A percentile compares a stretch with the other conserved stretches of the same genome.
Evolutionary conservation across 768 basidiomycete species (phyloP).

Genomic region (Hydnomerulius pinastri): DNA sequence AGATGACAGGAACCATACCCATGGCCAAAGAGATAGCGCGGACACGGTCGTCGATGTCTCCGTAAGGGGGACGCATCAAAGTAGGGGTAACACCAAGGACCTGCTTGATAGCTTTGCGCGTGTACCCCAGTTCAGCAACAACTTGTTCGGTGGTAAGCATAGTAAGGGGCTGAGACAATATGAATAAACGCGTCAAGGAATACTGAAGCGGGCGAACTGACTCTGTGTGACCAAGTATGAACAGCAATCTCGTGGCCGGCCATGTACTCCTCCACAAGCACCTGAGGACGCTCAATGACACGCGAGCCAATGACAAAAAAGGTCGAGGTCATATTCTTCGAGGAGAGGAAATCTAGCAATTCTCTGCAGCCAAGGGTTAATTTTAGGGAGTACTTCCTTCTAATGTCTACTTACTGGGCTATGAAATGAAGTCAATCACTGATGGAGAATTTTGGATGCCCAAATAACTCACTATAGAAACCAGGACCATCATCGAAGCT

Average conservation of each 20-base stretch:
- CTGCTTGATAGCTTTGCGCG: slow-evolving; percentile 78
- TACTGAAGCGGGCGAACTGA: slow-evolving; percentile 23
- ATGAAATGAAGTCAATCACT: slow-evolving; percentile 15
- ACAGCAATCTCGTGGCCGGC: slow-evolving; percentile 77
- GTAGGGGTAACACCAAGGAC: slow-evolving; percentile 77
- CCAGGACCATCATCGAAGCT: slow-evolving; percentile 90
- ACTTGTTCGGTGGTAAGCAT: slow-evolving; percentile 77
- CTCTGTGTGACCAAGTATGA: slow-evolving; percentile 90
- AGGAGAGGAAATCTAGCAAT: slow-evolving; percentile 69
- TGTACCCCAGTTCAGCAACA: slow-evolving; percentile 94
- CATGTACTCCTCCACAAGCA: slow-evolving; percentile 83
- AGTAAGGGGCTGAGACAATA: slow-evolving; percentile 53
- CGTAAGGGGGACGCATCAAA: slow-evolving; percentile 79
- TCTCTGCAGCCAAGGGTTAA: slow-evolving; percentile 39
- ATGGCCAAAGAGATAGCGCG: slow-evolving; percentile 88
- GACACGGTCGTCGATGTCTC: slow-evolving; percentile 92
- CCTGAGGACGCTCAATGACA: slow-evolving; percentile 71
- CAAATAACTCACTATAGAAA: slow-evolving; percentile 65
- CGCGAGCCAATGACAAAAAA: slow-evolving; percentile 93
- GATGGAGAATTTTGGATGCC: not conserved
- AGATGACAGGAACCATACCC: slow-evolving; percentile 90
- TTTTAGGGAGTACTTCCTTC: not conserved
- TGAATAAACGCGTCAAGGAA: slow-evolving; percentile 17
- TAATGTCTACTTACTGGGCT: slow-evolving; percentile 49
- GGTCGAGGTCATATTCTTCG: slow-evolving; percentile 70